Conservation (phyloP, 2,329 filamentous ascomycete species). For the Davidsoniella virescens region DNA sequence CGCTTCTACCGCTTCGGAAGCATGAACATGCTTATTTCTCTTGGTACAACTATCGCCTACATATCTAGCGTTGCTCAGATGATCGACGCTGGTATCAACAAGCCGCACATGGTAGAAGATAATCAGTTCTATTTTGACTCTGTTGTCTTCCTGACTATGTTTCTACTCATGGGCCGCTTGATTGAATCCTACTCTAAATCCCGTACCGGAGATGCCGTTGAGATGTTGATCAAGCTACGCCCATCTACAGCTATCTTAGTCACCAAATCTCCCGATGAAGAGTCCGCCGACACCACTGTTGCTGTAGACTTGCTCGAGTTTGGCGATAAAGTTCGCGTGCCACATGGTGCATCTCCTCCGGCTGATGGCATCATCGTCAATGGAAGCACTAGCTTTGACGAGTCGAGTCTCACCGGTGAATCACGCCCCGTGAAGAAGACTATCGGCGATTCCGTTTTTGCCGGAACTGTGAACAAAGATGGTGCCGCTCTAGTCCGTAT, state of each 20-base stretch:
- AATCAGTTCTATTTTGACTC: conserved; percentile 72
- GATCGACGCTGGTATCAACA: conserved; percentile 39
- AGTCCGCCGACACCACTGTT: conserved; percentile 25
- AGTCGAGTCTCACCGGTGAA: conserved; percentile 77
- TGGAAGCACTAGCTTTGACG: conserved; percentile 59
- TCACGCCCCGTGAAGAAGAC: conserved; percentile 49
- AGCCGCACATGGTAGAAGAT: conserved; percentile 25
- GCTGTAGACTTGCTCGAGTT: conserved; percentile 57
- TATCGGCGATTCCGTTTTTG: conserved; percentile 47
- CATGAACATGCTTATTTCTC: conserved; percentile 87
- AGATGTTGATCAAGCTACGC: conserved; percentile 59
- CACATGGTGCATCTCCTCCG: conserved; percentile 67
- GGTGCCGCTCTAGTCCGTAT: conserved; percentile 45
- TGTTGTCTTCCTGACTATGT: conserved; percentile 80
- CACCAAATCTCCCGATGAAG: conserved; percentile 24
- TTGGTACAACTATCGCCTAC: conserved; percentile 79
- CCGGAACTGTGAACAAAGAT: conserved; percentile 60
- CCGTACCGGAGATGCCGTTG: conserved; percentile 73
- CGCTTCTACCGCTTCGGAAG: conserved; percentile 87
- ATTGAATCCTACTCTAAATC: conserved; percentile 86
- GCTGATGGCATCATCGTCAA: conserved; percentile 57
- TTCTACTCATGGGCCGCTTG: conserved; percentile 58
- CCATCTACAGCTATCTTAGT: conserved; percentile 63
- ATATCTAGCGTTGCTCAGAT: conserved; percentile 67
- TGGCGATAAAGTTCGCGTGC: conserved; percentile 58